Evolutionary conservation across 2,329 filamentous ascomycete species (phyloP), one percentile per base, ranked within the genome.

Genomic region (Alternaria triticina): DNA sequence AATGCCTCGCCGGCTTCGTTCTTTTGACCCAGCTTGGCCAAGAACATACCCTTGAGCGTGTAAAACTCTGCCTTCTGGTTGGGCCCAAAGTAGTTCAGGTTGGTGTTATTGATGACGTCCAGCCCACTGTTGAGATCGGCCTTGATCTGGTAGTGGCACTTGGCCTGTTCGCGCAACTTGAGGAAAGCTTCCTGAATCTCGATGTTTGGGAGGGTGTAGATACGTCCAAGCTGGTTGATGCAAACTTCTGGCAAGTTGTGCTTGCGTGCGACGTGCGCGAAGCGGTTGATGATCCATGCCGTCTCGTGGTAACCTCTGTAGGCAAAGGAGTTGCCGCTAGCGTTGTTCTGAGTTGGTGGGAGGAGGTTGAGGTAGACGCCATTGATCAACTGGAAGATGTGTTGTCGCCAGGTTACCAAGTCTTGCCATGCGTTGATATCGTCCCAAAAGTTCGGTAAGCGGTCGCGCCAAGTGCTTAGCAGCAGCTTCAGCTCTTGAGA

Each of bases 371-470:
- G 87, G 76, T 99, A 99, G 0, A 94, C 97, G 52, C 88, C 89
- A 78, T 99, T 99, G 82, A 99, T 98, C 23, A 99, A 87, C 61
- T 94, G 91, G 83, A 99, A 99, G 64, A 99, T 97, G 80, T 99
- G 96, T 78, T 99, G 96, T 70, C 96, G 90, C 96, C 96, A 99
- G 2, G 96, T 99, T n/a, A 99, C 96, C 44, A 99, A 85, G 77
- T 99, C 96, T 79, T 99, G 96, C 96, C 96, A 99, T 43, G 96
- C 93, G 68, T 96, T 97, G 80, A 99, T 99, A 79, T 99, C 96
- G 78, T 99, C 96, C 96, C 96, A 99, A 4, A 97, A 91, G 76
- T 99, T 99, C 2, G 96, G 96, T 56, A 99, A 83, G 52, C 96
- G 89, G 77, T 99, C 96, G 61, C 96, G 90, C 96, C 96, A 99